Percentiles rank a stretch among this genome's conserved stretches.
These are phyloP conservation scores for Inga laurina DNA, from an alignment of 306 rosid genomes.

Conservation along the genomic window DNA sequence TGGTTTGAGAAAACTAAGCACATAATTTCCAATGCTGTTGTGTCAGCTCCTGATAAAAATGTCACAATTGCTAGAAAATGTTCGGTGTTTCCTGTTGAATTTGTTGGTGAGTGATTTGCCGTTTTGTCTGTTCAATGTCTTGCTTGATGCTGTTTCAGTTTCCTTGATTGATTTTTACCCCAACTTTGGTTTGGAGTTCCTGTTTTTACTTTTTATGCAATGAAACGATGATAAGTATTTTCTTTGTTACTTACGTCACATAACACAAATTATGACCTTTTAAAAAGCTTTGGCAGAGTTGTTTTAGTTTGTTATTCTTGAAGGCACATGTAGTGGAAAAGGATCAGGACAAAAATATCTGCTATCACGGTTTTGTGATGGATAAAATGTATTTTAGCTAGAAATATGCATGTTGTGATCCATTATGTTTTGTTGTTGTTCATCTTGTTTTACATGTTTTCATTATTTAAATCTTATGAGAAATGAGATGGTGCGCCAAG, in stretches of 20 bases:
- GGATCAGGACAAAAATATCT: background rate
- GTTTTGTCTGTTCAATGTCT: background rate
- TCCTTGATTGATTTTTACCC: background rate
- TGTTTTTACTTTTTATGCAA: background rate
- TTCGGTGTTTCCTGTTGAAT: slow-evolving; percentile 92
- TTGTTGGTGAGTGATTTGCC: slow-evolving; percentile 72
- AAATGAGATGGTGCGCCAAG: slow-evolving; percentile 15
- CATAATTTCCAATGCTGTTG: slow-evolving; percentile 80
- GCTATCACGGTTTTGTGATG: background rate
- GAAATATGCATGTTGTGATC: background rate
- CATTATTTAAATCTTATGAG: slow-evolving; percentile 5
- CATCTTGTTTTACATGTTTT: background rate
- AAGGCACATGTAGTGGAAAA: background rate
- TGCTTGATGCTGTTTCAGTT: background rate
- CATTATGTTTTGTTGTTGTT: slow-evolving; percentile 13
- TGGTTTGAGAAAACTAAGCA: slow-evolving; percentile 92
- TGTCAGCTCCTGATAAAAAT: slow-evolving; percentile 75
- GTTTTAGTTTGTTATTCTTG: background rate
- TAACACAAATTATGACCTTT: background rate
- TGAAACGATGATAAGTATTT: background rate
- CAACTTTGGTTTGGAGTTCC: background rate
- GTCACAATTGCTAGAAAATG: slow-evolving; percentile 93
- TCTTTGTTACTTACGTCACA: background rate
- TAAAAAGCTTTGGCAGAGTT: background rate
- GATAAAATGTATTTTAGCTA: background rate